These are phyloP conservation scores for Didymella sp. DNA, from an alignment of 2,329 filamentous ascomycete genomes.

Conservation along the genomic window DNA sequence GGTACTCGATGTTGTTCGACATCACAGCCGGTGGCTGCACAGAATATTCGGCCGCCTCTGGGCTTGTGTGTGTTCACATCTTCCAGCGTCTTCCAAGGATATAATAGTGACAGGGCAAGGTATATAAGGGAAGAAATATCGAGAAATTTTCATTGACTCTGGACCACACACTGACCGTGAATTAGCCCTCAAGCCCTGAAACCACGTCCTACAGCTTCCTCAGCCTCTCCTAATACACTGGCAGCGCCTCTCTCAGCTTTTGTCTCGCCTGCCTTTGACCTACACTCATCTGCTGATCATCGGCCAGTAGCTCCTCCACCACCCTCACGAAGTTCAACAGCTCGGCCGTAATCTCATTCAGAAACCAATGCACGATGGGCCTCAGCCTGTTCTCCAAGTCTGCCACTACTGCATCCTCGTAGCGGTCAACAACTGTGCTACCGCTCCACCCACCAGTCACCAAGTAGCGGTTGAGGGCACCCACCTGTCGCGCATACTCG, in stretches of 20 bases:
- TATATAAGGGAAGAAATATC: too few species aligned
- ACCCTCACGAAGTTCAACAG: slow-evolving; percentile 14
- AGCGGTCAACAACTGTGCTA: slow-evolving; percentile 14
- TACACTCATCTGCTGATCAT: slow-evolving; percentile 13
- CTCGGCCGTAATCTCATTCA: slow-evolving; percentile 14
- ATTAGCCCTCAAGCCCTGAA: slow-evolving; percentile 1
- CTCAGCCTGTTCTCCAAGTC: slow-evolving; percentile 7
- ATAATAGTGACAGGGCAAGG: too few species aligned
- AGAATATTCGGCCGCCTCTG: too few species aligned
- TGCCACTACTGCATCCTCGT: slow-evolving; percentile 8
- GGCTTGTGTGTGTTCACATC: too few species aligned
- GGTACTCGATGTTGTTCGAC: too few species aligned
- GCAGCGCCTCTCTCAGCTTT: slow-evolving; percentile 7
- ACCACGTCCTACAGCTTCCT: neutral
- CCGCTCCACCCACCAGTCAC: slow-evolving; percentile 11
- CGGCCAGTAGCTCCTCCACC: slow-evolving; percentile 11
- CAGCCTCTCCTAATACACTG: slow-evolving; percentile 8
- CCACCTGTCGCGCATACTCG: slow-evolving; percentile 11
- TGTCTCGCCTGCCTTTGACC: slow-evolving; percentile 11
- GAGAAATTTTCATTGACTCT: too few species aligned
- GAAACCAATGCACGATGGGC: slow-evolving; percentile 13
- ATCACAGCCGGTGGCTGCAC: too few species aligned
- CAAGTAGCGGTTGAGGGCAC: slow-evolving; percentile 9
- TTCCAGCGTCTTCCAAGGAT: too few species aligned
- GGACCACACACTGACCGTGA: too few species aligned